Conservation (phyloP, 129 eudicot genomes). For the Flaveria sonorensis region DNA sequence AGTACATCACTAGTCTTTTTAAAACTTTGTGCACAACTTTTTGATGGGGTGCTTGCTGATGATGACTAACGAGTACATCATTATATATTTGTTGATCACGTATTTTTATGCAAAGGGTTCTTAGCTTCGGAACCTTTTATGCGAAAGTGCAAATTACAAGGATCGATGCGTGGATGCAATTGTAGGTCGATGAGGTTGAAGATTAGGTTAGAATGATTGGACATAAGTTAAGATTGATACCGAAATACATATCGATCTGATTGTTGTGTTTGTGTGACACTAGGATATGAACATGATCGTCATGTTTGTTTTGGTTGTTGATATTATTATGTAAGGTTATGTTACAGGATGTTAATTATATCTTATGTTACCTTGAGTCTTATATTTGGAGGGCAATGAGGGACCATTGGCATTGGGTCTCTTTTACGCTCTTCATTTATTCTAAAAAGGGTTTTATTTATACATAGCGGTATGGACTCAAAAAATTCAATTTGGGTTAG, state of each 20-base stretch:
- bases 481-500: no score
- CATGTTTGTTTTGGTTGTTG: neutral
- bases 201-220: slow-evolving; percentile 33
- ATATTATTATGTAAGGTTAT: neutral
- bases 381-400: neutral
- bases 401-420: no score
- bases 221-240: slow-evolving; percentile 25
- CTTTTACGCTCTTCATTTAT: no score
- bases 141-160: slow-evolving; percentile 33
- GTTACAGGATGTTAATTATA: neutral
- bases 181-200: slow-evolving; percentile 33
- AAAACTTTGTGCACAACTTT: slow-evolving; percentile 35
- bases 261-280: neutral
- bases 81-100: no score
- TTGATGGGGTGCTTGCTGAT: slow-evolving; percentile 11
- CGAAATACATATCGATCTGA: neutral
- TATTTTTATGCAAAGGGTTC: no score
- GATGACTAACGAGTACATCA: neutral
- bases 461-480: no score
- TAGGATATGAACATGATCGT: neutral
- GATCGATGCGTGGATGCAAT: slow-evolving; percentile 30
- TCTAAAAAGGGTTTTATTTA: no score
- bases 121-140: neutral
- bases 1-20: slow-evolving; percentile 30
- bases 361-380: neutral